These are phyloP conservation scores for Penicillium sp. DNA, from an alignment of 2,329 filamentous ascomycete genomes.

Conservation along the genomic window DNA sequence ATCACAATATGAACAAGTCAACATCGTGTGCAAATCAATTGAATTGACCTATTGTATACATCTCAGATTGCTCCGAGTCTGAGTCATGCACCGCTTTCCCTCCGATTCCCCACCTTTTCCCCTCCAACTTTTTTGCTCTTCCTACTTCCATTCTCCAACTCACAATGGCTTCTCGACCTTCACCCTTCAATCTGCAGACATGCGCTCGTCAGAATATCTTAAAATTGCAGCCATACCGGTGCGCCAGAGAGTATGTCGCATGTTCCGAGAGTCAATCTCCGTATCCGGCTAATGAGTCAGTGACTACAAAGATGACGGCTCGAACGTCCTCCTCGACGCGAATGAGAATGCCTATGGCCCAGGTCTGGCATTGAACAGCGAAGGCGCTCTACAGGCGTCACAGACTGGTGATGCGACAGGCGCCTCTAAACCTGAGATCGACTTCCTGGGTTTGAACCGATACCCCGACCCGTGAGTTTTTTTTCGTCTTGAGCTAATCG, in stretches of 20 bases:
- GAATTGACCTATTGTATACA: too few relatives aligned
- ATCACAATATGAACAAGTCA: too few relatives aligned
- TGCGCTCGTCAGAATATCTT: constrained; percentile 74
- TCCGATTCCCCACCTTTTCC: constrained; percentile 13
- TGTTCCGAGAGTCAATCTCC: constrained; percentile 2
- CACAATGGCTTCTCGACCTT: constrained; percentile 37
- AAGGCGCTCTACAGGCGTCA: constrained; percentile 46
- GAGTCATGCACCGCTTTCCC: constrained; percentile 8
- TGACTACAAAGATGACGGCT: constrained; percentile 98
- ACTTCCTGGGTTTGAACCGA: constrained; percentile 78
- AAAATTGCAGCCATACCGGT: constrained; percentile 70
- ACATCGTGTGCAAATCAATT: too few relatives aligned
- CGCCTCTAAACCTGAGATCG: constrained; percentile 54
- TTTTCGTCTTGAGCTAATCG: not conserved
- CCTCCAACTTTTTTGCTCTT: constrained; percentile 7
- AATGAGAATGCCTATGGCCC: constrained; percentile 97
- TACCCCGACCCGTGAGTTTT: constrained; percentile 73
- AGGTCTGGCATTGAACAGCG: constrained; percentile 53
- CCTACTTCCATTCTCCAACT: not conserved
- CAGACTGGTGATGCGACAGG: constrained; percentile 36
- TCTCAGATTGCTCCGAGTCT: not conserved
- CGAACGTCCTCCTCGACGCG: constrained; percentile 90
- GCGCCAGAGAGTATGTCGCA: constrained; percentile 66
- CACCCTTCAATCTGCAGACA: constrained; percentile 64
- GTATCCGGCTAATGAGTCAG: constrained; percentile 45